A percentile compares a stretch with the other conserved stretches of the same genome.
Evolutionary conservation across 2,329 filamentous ascomycete genomes (phyloP).

Genomic region (Cyphellophora attinorum): DNA sequence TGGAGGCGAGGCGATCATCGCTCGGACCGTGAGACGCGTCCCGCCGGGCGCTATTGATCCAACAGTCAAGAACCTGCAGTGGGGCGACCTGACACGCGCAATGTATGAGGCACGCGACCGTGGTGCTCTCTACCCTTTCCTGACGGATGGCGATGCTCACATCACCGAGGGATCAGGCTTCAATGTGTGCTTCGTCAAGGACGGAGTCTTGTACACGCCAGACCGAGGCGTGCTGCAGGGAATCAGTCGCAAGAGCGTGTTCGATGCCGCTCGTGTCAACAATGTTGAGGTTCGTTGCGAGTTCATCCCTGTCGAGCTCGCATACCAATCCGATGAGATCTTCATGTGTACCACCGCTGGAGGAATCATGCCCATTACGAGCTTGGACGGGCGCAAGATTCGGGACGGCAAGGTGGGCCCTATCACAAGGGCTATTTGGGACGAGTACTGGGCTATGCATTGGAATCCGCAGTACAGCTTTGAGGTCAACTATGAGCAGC

Average conservation of each 20-base stretch:
- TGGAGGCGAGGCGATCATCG: conserved; percentile 35
- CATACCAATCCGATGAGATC: conserved; percentile 38
- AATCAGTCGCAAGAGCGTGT: conserved; percentile 39
- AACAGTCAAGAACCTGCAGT: conserved; percentile 43
- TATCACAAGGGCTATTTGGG: conserved; percentile 41
- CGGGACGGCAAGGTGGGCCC: conserved; percentile 34
- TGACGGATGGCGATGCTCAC: conserved; percentile 41
- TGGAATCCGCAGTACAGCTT: conserved; percentile 30
- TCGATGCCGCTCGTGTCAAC: conserved; percentile 29
- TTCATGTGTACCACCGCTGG: conserved; percentile 46
- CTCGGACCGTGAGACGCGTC: conserved; percentile 35
- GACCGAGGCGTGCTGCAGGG: conserved; percentile 40
- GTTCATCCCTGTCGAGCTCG: conserved; percentile 31
- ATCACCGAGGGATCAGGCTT: conserved; percentile 43
- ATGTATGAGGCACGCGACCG: conserved; percentile 40
- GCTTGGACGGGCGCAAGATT: conserved; percentile 34
- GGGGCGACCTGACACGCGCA: conserved; percentile 38
- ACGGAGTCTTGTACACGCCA: conserved; percentile 36
- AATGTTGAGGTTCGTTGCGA: conserved; percentile 29
- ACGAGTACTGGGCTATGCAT: conserved; percentile 42
- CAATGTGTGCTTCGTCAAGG: conserved; percentile 39
- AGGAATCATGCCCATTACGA: conserved; percentile 44
- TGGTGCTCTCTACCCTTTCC: conserved; percentile 38
- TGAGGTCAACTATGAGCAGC: conserved; percentile 12
- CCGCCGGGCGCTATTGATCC: conserved; percentile 41